A percentile compares a stretch with the other conserved stretches of the same genome.
These are phyloP conservation scores for Aphanomyces astaci DNA, from an alignment of 352 stramenopile species.

Conservation along the genomic window DNA sequence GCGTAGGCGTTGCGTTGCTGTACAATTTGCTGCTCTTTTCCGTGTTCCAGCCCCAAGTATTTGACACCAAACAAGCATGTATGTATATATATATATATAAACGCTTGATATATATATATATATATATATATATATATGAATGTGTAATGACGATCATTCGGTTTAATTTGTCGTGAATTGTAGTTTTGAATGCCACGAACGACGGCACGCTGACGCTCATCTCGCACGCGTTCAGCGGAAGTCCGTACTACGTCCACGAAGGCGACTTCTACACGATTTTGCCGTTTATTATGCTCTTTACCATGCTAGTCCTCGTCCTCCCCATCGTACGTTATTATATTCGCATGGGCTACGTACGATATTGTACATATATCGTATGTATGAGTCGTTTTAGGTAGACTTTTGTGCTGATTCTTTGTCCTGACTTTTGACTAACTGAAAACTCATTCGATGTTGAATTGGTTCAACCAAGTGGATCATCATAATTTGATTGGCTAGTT, in stretches of 20 bases:
- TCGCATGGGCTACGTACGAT: no score
- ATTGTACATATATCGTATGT: no score
- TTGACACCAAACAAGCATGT: constrained; percentile 25
- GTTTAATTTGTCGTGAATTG: no score
- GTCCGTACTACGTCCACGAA: constrained; percentile 60
- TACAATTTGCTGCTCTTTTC: constrained; percentile 72
- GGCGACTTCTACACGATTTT: constrained; percentile 67
- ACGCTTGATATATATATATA: constrained; percentile 17
- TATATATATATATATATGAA: background rate
- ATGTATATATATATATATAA: background rate
- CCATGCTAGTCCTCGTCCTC: constrained; percentile 46
- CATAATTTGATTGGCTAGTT: no score
- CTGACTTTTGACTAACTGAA: no score
- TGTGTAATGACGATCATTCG: no score
- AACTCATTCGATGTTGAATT: no score
- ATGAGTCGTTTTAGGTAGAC: no score
- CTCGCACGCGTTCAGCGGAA: constrained; percentile 50
- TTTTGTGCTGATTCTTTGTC: no score
- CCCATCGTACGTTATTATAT: constrained; percentile 39
- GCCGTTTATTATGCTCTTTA: constrained; percentile 73
- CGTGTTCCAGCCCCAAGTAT: constrained; percentile 36
- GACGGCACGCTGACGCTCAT: constrained; percentile 29
- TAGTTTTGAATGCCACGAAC: no score
- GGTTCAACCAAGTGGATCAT: no score
- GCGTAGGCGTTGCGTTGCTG: constrained; percentile 65